Percentiles rank a stretch among this genome's conserved stretches.
Conservation (phyloP, 2,329 filamentous ascomycete species). For the Fusarium lateritium region DNA sequence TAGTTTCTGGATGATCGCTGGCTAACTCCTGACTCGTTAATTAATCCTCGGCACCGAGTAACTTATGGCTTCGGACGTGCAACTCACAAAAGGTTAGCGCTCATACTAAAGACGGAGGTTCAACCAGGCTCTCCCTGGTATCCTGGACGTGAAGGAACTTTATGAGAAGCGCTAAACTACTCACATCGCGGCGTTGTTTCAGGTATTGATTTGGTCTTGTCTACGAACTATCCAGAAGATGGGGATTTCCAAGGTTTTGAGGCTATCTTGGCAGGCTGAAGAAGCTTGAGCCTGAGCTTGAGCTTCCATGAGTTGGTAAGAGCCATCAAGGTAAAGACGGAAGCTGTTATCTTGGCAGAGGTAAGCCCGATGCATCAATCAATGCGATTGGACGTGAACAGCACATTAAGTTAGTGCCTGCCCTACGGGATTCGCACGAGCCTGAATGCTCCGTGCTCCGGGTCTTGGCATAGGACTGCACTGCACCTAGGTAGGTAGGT, state of each 20-base stretch:
- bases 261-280: conserved; percentile 18
- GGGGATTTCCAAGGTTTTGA: conserved; percentile 26
- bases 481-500: too few relatives aligned
- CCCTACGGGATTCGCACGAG: too few relatives aligned
- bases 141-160: conserved; percentile 22
- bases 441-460: too few relatives aligned
- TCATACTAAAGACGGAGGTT: conserved; percentile 13
- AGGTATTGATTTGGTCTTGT: conserved; percentile 32
- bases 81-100: conserved; percentile 37
- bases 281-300: background rate
- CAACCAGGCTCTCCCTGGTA: conserved; percentile 30
- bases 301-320: background rate
- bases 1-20: conserved; percentile 4
- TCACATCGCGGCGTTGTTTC: conserved; percentile 25
- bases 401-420: too few relatives aligned
- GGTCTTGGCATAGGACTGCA: too few relatives aligned
- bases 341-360: background rate
- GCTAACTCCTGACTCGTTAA: conserved; percentile 33
- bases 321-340: background rate
- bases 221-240: conserved; percentile 8
- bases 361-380: too few relatives aligned
- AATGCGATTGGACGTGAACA: too few relatives aligned
- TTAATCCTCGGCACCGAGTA: conserved; percentile 20
- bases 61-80: conserved; percentile 29
- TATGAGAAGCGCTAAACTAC: conserved; percentile 11